Percentiles rank a stretch among this genome's conserved stretches.
Evolutionary conservation across 164 flowering plant species (phyloP).

Genomic region (Brasenia schreberi): DNA sequence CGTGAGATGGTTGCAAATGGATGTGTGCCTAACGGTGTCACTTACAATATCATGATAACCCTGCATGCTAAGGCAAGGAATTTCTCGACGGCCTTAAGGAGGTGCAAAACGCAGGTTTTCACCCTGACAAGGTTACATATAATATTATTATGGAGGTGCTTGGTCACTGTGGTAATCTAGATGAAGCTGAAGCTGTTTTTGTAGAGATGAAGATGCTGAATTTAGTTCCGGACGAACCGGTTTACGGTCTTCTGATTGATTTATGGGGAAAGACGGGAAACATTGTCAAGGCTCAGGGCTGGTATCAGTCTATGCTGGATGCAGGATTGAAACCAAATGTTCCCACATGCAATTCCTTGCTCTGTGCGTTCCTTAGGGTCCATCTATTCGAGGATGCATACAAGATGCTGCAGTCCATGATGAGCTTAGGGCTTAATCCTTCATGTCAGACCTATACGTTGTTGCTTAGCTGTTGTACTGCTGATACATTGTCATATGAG

Average conservation of each 20-base stretch:
- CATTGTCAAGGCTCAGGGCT: conserved; percentile 65
- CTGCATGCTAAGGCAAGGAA: conserved; percentile 90
- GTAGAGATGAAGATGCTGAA: conserved; percentile 58
- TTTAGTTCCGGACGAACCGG: conserved; percentile 93
- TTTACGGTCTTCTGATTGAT: conserved; percentile 93
- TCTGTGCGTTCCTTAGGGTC: conserved; percentile 79
- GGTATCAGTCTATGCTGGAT: conserved; percentile 85
- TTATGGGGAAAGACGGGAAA: conserved; percentile 90
- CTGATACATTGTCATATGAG: conserved; percentile 37
- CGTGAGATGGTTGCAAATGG: conserved; percentile 85
- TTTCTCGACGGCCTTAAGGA: conserved; percentile 55
- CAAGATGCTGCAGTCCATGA: conserved; percentile 57
- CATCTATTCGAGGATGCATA: conserved; percentile 61
- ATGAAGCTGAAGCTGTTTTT: conserved; percentile 84
- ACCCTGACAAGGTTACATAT: conserved; percentile 91
- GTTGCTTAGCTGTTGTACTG: conserved; percentile 78
- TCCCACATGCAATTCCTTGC: conserved; percentile 91
- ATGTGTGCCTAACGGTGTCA: conserved; percentile 74
- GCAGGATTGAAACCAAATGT: conserved; percentile 85
- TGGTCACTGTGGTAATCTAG: conserved; percentile 86
- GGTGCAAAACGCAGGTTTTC: conserved; percentile 80
- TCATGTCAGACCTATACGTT: conserved; percentile 85
- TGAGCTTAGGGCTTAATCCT: conserved; percentile 56
- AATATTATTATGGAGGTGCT: conserved; percentile 97
- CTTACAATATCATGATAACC: conserved; percentile 93